Conservation (phyloP, 2,329 filamentous ascomycete species). For the Camptophora hylomeconis region DNA sequence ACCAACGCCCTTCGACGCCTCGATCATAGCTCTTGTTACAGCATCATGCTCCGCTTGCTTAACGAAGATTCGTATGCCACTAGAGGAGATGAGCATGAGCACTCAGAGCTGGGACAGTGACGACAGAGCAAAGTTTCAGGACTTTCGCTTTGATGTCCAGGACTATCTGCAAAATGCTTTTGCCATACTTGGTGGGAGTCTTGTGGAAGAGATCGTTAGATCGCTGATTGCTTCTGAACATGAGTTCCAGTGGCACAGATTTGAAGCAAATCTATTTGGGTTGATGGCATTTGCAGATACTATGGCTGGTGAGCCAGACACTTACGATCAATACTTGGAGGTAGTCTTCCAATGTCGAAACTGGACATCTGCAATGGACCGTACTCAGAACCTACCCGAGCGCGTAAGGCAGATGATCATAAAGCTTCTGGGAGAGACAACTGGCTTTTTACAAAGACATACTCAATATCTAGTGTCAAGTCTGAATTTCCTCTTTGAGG, state of each 20-base stretch:
- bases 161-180: slow-evolving; percentile 33
- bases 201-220: slow-evolving; percentile 29
- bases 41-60: slow-evolving; percentile 14
- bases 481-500: slow-evolving; percentile 32
- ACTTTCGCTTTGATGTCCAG: slow-evolving; percentile 32
- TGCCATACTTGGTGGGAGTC: slow-evolving; percentile 28
- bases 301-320: slow-evolving; percentile 30
- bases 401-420: slow-evolving; percentile 27
- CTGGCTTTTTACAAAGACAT: slow-evolving; percentile 31
- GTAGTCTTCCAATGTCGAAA: slow-evolving; percentile 24
- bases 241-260: slow-evolving; percentile 25
- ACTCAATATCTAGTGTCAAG: slow-evolving; percentile 26
- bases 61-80: slow-evolving; percentile 14
- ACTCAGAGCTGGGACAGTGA: slow-evolving; percentile 26
- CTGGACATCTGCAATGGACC: slow-evolving; percentile 22
- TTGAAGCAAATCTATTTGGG: slow-evolving; percentile 32
- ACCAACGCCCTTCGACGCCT: slow-evolving; percentile 22
- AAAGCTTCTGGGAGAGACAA: slow-evolving; percentile 31
- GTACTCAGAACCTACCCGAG: slow-evolving; percentile 22
- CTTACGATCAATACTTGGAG: slow-evolving; percentile 27
- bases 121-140: slow-evolving; percentile 28
- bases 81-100: slow-evolving; percentile 18
- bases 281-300: slow-evolving; percentile 32
- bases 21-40: slow-evolving; percentile 7
- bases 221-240: slow-evolving; percentile 22